Evolutionary conservation across 371 early-diverging fungal species (phyloP).

Genomic region (Umbelopsis sp.): DNA sequence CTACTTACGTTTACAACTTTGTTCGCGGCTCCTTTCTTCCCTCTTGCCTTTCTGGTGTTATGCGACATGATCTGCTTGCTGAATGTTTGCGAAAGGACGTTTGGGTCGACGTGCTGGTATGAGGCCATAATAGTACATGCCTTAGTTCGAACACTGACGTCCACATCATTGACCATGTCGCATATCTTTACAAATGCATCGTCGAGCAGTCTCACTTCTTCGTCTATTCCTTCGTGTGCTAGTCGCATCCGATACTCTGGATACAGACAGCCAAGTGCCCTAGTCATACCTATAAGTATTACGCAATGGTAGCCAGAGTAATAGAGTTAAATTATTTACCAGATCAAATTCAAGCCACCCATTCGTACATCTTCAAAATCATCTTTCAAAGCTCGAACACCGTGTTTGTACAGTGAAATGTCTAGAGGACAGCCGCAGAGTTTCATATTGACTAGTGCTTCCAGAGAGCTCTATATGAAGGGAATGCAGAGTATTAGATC

Average conservation of each 20-base stretch:
- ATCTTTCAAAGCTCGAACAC: slow-evolving; percentile 62
- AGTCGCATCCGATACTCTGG: slow-evolving; percentile 51
- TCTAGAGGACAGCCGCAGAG: slow-evolving; percentile 53
- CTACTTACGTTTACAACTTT: neutral
- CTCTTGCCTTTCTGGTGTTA: slow-evolving; percentile 26
- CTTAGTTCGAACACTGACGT: slow-evolving; percentile 67
- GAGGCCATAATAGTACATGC: slow-evolving; percentile 71
- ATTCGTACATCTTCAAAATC: slow-evolving; percentile 75
- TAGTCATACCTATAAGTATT: slow-evolving; percentile 16
- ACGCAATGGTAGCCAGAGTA: neutral
- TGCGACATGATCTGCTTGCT: slow-evolving; percentile 81
- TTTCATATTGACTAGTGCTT: slow-evolving; percentile 57
- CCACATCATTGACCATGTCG: slow-evolving; percentile 77
- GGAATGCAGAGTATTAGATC: neutral
- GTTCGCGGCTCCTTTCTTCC: slow-evolving; percentile 21
- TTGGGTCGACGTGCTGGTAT: slow-evolving; percentile 61
- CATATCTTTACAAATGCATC: slow-evolving; percentile 79
- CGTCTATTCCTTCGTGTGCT: slow-evolving; percentile 44
- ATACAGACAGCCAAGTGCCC: slow-evolving; percentile 52
- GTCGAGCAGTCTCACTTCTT: slow-evolving; percentile 68
- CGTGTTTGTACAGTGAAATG: slow-evolving; percentile 57
- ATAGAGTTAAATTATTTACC: slow-evolving; percentile 41
- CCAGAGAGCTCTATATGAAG: slow-evolving; percentile 48
- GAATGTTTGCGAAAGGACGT: slow-evolving; percentile 69
- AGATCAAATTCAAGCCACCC: slow-evolving; percentile 65